Base-by-base conservation (phyloP, 2,329 filamentous ascomycete genomes). In the Phialocephala sp. region DNA sequence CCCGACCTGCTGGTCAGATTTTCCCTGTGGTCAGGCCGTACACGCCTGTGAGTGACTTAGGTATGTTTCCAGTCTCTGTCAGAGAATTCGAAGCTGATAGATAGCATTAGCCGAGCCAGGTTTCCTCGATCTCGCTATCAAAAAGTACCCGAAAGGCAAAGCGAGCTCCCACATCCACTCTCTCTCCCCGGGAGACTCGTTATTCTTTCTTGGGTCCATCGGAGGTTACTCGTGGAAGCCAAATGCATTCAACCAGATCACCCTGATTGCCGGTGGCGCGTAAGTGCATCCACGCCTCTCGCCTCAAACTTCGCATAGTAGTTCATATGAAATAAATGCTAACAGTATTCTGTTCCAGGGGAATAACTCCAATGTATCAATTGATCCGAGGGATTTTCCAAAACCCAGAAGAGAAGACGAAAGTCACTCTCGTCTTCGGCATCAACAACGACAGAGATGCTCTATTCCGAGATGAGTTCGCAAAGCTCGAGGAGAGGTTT, bases 341-440 rank as follows among this genome's bases (percentile, higher is more conserved):
- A 12, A 41, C 27, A 32, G 27, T 3, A 32, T 6, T 4, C 4
- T 41, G 4, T 18, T 18, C 15, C 37, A 41, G 37, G 11, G 90
- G 90, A 20, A 91, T 93, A 69, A 92, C 89, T 0, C 90, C 90
- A 0, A 83, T 89, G 69, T 91, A 86, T 74, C 87, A 90, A 74
- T 82, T 91, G 1, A 80, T 85, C 1, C 84, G 82, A 58, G 86
- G 86, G 1, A 89, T 91, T 63, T 79, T 90, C n/a, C 76, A 79
- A 54, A 85, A 91, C 72, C 83, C 87, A 0, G 76, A 81, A 0
- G 89, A 92, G 70, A 80, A 79, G 65, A 92, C 90, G 1, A 82
- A 81, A 61, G 80, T 92, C 52, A 87, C 85, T 0, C 81, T 92
- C 0, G 79, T 92, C 0, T 90, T 87, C 72, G 89, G 89, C 39